Conservation (phyloP, 176 grass and related monocot genomes). For the Neostapfia colusana region DNA sequence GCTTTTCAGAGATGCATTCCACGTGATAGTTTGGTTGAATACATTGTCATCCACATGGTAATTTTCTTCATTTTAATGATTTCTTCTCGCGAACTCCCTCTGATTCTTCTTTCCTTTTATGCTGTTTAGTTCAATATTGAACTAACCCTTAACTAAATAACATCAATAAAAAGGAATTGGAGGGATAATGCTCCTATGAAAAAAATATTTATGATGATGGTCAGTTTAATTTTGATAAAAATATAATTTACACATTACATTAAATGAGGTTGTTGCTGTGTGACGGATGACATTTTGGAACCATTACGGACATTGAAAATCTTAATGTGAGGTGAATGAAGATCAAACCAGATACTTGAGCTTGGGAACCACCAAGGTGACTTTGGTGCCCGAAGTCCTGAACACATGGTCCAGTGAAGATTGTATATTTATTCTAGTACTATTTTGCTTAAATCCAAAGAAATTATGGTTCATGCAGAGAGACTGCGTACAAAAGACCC, state of each 20-base stretch:
- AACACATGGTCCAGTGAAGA: no score
- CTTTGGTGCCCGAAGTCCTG: no score
- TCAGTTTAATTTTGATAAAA: not conserved
- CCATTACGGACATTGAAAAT: not conserved
- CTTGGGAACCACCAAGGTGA: not conserved
- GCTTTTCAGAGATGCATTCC: slow-evolving; percentile 88
- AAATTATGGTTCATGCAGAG: no score
- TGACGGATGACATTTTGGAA: not conserved
- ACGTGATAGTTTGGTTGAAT: slow-evolving; percentile 85
- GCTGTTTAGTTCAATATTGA: not conserved
- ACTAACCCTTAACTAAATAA: not conserved
- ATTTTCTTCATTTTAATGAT: slow-evolving; percentile 36
- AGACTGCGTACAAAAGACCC: no score
- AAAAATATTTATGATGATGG: not conserved
- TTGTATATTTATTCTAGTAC: no score
- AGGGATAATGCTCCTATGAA: not conserved
- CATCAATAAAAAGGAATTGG: not conserved
- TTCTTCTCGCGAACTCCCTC: slow-evolving; percentile 8
- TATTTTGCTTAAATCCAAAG: no score
- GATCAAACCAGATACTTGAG: not conserved
- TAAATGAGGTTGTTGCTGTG: not conserved
- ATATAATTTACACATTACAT: not conserved
- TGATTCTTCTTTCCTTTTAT: not conserved
- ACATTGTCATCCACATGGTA: slow-evolving; percentile 95
- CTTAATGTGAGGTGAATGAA: not conserved